A percentile compares a stretch with the other conserved stretches of the same genome.
Conservation (phyloP, 306 rosid species). For the Gleditsia sinensis region DNA sequence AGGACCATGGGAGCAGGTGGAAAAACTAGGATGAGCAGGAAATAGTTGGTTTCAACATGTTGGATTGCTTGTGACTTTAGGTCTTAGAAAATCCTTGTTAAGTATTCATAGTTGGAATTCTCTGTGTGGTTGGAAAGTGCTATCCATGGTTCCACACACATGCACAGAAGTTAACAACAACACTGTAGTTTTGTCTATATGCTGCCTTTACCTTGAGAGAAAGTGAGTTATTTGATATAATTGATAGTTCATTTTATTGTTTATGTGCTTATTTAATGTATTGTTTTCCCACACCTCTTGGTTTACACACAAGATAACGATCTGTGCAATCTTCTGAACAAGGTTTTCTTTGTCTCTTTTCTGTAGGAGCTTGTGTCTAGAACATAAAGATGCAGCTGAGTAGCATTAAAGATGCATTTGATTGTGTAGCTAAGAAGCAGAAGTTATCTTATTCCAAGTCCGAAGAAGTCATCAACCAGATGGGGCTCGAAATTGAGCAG, state of each 20-base stretch:
- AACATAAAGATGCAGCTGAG: constrained; percentile 63
- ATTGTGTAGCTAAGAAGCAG: constrained; percentile 80
- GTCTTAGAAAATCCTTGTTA: constrained; percentile 21
- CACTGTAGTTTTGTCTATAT: neutral
- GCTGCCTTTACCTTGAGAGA: neutral
- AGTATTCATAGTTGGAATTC: neutral
- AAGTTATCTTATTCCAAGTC: constrained; percentile 69
- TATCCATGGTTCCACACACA: neutral
- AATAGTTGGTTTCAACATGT: constrained; percentile 15
- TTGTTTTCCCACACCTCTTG: neutral
- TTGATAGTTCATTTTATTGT: neutral
- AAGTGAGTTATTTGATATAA: neutral
- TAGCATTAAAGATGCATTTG: constrained; percentile 77
- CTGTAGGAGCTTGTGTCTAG: constrained; percentile 46
- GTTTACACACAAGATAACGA: neutral
- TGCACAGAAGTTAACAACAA: neutral
- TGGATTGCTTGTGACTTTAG: constrained; percentile 21
- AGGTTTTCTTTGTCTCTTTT: constrained; percentile 26
- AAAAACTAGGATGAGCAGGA: constrained; percentile 2
- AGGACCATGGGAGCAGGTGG: constrained; percentile 1
- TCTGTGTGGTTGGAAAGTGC: neutral
- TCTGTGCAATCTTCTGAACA: constrained; percentile 25
- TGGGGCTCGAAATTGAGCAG: constrained; percentile 66
- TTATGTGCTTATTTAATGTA: neutral
- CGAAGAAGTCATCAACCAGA: constrained; percentile 71